Percentiles rank a stretch among this genome's conserved stretches.
These are phyloP conservation scores for Magnaporthiopsis rhizophila DNA, from an alignment of 2,329 filamentous ascomycete genomes.

Conservation along the genomic window DNA sequence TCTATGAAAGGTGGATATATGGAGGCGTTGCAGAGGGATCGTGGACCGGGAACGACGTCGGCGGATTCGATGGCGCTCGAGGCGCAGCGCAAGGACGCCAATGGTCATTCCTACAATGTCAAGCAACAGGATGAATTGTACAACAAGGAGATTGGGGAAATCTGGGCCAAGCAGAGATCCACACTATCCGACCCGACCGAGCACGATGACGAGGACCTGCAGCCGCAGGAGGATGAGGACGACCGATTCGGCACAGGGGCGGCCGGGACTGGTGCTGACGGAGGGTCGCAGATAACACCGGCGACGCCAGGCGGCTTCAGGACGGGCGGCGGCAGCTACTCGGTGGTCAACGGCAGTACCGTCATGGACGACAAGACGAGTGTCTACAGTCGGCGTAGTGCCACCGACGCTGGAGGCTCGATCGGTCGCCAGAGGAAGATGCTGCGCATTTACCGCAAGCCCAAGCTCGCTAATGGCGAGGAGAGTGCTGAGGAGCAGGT, in stretches of 20 bases:
- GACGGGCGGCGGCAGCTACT: background rate
- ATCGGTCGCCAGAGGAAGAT: slow-evolving; percentile 5
- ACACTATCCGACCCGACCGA: slow-evolving; percentile 68
- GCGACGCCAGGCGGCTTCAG: slow-evolving; percentile 3
- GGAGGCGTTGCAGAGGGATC: slow-evolving; percentile 54
- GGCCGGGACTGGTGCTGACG: background rate
- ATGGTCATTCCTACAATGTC: slow-evolving; percentile 95
- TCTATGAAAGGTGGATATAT: slow-evolving; percentile 97
- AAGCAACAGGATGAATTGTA: slow-evolving; percentile 90
- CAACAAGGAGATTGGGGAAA: slow-evolving; percentile 80
- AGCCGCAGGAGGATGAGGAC: slow-evolving; percentile 51
- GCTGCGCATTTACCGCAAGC: slow-evolving; percentile 5
- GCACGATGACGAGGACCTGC: slow-evolving; percentile 54
- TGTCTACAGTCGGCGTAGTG: slow-evolving; percentile 7
- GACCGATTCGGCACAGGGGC: slow-evolving; percentile 42
- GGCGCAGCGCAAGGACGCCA: slow-evolving; percentile 79
- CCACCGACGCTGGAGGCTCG: slow-evolving; percentile 4
- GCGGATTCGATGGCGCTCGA: slow-evolving; percentile 84
- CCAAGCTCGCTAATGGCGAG: background rate
- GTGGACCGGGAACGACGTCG: slow-evolving; percentile 52
- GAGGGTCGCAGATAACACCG: slow-evolving; percentile 3
- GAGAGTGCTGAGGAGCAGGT: slow-evolving; percentile 5
- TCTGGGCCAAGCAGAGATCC: slow-evolving; percentile 82
- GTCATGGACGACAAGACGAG: slow-evolving; percentile 26
- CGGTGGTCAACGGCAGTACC: slow-evolving; percentile 2